Conservation (phyloP, 208 protist genomes). For the Entamoeba moshkovskii region DNA sequence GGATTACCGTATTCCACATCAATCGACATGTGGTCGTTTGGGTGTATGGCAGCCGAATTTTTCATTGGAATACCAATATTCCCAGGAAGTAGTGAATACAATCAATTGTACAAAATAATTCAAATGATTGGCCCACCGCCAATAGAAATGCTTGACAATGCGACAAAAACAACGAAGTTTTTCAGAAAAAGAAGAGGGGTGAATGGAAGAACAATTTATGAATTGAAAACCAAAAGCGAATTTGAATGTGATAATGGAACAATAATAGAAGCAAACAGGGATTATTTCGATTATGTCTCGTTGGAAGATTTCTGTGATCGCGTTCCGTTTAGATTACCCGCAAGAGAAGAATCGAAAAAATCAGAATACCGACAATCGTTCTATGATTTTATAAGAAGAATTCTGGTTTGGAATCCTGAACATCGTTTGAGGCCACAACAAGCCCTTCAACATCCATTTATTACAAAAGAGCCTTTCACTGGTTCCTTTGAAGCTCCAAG, state of each 20-base stretch:
- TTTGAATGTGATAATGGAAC: neutral
- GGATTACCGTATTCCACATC: constrained; percentile 64
- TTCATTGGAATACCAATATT: constrained; percentile 70
- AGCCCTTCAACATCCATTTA: neutral
- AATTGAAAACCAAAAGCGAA: neutral
- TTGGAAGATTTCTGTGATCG: neutral
- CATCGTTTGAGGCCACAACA: neutral
- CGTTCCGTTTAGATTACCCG: neutral
- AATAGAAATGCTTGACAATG: neutral
- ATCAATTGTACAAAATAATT: neutral
- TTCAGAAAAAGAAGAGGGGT: neutral
- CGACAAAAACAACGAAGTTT: neutral
- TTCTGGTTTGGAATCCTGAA: neutral
- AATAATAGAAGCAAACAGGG: neutral
- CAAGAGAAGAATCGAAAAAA: neutral
- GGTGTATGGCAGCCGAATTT: constrained; percentile 85
- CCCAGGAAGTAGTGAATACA: constrained; percentile 65
- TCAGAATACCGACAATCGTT: neutral
- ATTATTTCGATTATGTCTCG: neutral
- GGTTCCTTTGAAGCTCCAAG: neutral
- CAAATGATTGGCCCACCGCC: neutral
- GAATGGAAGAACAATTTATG: neutral
- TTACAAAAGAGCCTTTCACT: neutral
- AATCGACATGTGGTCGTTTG: constrained; percentile 95
- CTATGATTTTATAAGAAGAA: neutral